These are phyloP conservation scores for Pseudogymnoascus sp. DNA, from an alignment of 2,329 filamentous ascomycete species.

Conservation along the genomic window DNA sequence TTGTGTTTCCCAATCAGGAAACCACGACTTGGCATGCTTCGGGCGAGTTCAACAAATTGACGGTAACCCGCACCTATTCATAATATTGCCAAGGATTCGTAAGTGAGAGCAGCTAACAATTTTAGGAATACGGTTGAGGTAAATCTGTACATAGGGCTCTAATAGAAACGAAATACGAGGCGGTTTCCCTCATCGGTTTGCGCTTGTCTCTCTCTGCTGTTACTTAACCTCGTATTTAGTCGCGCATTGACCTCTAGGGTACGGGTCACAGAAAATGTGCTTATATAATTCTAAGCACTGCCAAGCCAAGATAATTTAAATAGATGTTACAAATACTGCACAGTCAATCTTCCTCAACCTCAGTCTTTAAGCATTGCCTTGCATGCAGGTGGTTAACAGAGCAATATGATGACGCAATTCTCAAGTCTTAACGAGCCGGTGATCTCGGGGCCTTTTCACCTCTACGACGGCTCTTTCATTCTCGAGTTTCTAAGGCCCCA, in stretches of 20 bases:
- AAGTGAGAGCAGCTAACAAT: not conserved
- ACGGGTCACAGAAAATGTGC: not conserved
- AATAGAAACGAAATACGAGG: not conserved
- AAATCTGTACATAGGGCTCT: not conserved
- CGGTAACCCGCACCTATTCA: not conserved
- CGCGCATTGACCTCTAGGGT: not conserved
- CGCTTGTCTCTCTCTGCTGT: not conserved
- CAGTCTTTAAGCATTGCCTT: not conserved
- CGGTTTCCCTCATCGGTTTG: not conserved
- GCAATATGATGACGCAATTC: not conserved
- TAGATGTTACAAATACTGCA: not conserved
- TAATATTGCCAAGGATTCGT: not conserved
- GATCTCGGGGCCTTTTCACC: not conserved
- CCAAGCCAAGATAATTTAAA: not conserved
- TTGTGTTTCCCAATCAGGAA: not conserved
- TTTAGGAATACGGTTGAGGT: not conserved
- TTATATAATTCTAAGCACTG: not conserved
- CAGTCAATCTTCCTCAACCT: not conserved
- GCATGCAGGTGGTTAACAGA: not conserved
- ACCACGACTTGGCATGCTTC: not conserved
- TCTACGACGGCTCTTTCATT: not conserved
- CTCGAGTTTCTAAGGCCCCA: slow-evolving; percentile 6
- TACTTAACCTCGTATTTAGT: not conserved
- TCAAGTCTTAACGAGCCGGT: not conserved
- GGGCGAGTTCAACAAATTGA: too few relatives aligned